Evolutionary conservation across 2,329 filamentous ascomycete species (phyloP), one percentile per base, ranked within the genome.

Genomic region (Ophiocordyceps sinensis): DNA sequence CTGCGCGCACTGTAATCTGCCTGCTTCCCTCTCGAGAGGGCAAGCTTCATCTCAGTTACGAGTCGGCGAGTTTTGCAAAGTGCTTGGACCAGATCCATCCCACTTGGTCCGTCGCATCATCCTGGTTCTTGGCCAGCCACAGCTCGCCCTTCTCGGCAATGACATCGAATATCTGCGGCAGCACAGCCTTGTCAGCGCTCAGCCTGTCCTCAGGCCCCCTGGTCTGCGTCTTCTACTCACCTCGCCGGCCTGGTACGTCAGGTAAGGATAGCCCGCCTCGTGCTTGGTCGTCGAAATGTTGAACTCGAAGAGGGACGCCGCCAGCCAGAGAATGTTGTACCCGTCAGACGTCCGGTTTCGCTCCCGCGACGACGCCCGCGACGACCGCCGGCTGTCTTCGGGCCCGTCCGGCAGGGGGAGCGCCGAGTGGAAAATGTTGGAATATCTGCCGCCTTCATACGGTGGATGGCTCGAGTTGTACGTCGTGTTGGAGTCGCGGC

Each of bases 11-110:
- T 7, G 7, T 4, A 23, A 23, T 23, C 23, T 26, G 23, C 15
- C 32, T 3, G 13, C 15, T 10, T 35, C 32, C 14, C 11, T 19
- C 19, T 28, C 28, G 21, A n/a, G n/a, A n/a, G n/a, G n/a, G n/a
- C n/a, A n/a, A n/a, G n/a, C n/a, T n/a, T n/a, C n/a, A n/a, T n/a
- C n/a, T n/a, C 14, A 23, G 39, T 44, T 58, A 67, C 41, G 64
- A 62, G 54, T 77, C 74, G 38, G 73, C 73, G 47, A 78, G 55
- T 56, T 75, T 77, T 41, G 82, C 82, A 68, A 98, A 98, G 65
- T 98, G 91, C 61, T 95, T 95, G 53, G 88, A 94, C 91, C 91
- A 98, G 53, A 98, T 94, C 91, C 91, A 98, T 40, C 91, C 91
- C 29, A 96, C 79, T 48, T 79, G 73, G 48, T 82, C 75, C 11